Evolutionary conservation across 345 rosid genomes (phyloP).

Genomic region (Atalantia buxifolia): DNA sequence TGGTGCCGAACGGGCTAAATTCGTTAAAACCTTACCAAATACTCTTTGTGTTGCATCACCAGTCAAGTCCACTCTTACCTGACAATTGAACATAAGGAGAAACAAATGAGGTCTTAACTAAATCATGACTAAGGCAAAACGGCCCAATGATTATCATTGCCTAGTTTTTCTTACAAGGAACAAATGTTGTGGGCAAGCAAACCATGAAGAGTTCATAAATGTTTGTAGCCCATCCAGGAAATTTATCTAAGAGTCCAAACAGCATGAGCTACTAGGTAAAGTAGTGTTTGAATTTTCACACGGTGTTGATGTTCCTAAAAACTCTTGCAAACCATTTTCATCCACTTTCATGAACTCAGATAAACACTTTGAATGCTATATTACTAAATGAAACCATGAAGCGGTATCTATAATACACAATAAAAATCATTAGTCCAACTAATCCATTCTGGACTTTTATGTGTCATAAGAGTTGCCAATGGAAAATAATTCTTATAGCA

Average conservation of each 20-base stretch:
- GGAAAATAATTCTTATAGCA: neutral
- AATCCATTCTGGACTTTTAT: neutral
- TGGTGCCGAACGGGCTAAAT: conserved; percentile 56
- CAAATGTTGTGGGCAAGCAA: neutral
- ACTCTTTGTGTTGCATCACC: conserved; percentile 49
- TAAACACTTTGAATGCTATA: neutral
- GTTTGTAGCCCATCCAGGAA: neutral
- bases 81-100: conserved; percentile 15
- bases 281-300: too few species aligned
- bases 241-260: neutral
- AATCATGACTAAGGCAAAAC: neutral
- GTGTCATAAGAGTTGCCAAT: neutral
- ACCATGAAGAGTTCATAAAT: neutral
- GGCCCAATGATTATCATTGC: neutral
- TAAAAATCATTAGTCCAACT: neutral
- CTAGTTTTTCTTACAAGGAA: neutral
- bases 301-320: neutral
- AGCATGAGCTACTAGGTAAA: neutral
- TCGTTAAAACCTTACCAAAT: conserved; percentile 13
- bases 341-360: neutral
- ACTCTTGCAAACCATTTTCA: neutral
- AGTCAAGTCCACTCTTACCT: conserved; percentile 59
- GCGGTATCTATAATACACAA: neutral
- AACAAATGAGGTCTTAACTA: neutral
- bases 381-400: neutral